Conservation (phyloP, 2,329 filamentous ascomycete genomes). For the Nigrograna mackinnonii region DNA sequence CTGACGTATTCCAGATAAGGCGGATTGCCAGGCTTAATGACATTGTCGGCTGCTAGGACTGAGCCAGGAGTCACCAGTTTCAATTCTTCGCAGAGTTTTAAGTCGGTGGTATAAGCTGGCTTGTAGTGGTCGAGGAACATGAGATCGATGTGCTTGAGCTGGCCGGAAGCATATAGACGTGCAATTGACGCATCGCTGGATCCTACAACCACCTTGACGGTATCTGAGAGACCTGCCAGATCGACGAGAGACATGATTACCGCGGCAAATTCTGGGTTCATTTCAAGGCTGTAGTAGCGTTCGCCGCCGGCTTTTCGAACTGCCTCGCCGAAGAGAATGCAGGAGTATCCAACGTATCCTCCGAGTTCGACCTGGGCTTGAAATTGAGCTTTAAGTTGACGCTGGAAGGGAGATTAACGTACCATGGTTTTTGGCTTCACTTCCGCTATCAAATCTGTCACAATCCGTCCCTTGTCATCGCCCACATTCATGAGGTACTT, state of each 20-base stretch:
- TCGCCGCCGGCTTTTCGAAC: conserved; percentile 66
- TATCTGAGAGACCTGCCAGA: conserved; percentile 71
- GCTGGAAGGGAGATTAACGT: conserved; percentile 6
- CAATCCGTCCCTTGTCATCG: conserved; percentile 71
- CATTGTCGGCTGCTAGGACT: conserved; percentile 70
- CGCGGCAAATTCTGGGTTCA: conserved; percentile 73
- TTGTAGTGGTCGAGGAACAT: conserved; percentile 84
- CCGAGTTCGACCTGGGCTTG: conserved; percentile 68
- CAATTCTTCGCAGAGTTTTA: conserved; percentile 77
- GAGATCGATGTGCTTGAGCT: conserved; percentile 66
- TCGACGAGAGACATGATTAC: conserved; percentile 71
- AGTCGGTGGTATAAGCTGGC: conserved; percentile 71
- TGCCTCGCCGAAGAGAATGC: conserved; percentile 72
- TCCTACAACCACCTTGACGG: conserved; percentile 73
- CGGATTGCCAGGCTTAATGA: conserved; percentile 72
- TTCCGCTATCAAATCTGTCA: conserved; percentile 69
- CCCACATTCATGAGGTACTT: conserved; percentile 84
- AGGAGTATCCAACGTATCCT: conserved; percentile 81
- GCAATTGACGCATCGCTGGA: conserved; percentile 68
- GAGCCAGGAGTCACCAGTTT: conserved; percentile 65
- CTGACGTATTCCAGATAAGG: conserved; percentile 73
- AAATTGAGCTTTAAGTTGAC: conserved; percentile 1
- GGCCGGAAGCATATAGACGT: conserved; percentile 58
- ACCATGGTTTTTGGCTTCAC: conserved; percentile 70
- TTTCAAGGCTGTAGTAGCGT: conserved; percentile 72